Evolutionary conservation across 2,329 filamentous ascomycete genomes (phyloP), one percentile per base, ranked within the genome.

Genomic region (Penicillium digitatum): DNA sequence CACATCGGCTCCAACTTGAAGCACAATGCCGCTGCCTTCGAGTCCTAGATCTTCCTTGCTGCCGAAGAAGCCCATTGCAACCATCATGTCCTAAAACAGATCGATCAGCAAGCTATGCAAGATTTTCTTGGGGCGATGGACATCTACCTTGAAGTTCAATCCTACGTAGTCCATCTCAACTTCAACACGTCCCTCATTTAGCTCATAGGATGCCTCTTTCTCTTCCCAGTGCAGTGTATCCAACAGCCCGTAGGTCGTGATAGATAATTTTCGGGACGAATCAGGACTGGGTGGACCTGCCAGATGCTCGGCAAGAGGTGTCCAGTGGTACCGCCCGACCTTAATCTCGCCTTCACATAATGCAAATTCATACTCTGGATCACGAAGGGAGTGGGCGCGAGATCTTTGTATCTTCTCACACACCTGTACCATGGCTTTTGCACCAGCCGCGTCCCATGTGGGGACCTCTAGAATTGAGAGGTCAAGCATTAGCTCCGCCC

Each of bases 11-110:
- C 73, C 73, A 2, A 72, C 57, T 11, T 48, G 46, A 24, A 57
- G 62, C n/a, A 75, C 61, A 14, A 72, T 49, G 20, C 72, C 72
- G 44, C 59, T 62, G 2, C 62, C 69, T 32, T 75, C 72, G 1
- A 70, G 37, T 1, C 72, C 71, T 2, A 73, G 43, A 10, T 62
- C 48, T 5, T 60, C 57, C 4, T 54, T 54, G 2, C 50, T 58
- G 3, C 55, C 54, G 3, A 72, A 11, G 20, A 73, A 65, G 2
- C 74, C 74, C 62, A 72, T 67, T 14, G 66, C 56, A 3, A 71
- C 58, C 64, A 62, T 56, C 29, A 60, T 50, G 12, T 62, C 60
- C 60, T 62, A 7, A 16, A 20, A 16, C 11, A n/a, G 3, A 24
- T n/a, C 18, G 3, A 8, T 42, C 26, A 34, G 18, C 44, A 3